Conservation (phyloP, 2,329 filamentous ascomycete genomes). For the Thielaviopsis musarum region DNA sequence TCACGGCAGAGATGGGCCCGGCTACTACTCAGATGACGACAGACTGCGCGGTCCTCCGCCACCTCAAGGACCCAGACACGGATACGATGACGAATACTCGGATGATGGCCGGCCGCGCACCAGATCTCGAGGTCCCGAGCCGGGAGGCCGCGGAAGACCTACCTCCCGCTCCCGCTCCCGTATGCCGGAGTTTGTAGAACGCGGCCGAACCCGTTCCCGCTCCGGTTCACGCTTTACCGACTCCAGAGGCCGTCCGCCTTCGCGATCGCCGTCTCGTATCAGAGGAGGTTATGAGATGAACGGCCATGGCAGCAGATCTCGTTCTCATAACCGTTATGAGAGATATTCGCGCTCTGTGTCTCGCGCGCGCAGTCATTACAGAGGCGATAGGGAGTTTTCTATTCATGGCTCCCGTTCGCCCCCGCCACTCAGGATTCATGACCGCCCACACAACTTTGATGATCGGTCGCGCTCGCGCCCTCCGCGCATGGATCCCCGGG, state of each 20-base stretch:
- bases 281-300: neutral
- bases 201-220: neutral
- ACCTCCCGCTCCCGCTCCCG: neutral
- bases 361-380: neutral
- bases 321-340: neutral
- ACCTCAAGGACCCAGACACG: neutral
- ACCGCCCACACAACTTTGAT: neutral
- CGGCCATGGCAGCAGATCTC: neutral
- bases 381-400: neutral
- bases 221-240: neutral
- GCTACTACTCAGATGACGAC: neutral
- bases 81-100: neutral
- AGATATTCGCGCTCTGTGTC: neutral
- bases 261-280: neutral
- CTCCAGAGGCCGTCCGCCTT: neutral
- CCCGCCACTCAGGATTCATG: neutral
- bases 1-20: neutral
- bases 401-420: neutral
- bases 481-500: neutral
- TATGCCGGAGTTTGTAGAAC: neutral
- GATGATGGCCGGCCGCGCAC: neutral
- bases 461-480: slow-evolving; percentile 5
- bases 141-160: neutral
- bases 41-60: neutral
- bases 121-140: neutral